Conservation (phyloP, 75 land plant genomes). For the Sequoiadendron giganteum region DNA sequence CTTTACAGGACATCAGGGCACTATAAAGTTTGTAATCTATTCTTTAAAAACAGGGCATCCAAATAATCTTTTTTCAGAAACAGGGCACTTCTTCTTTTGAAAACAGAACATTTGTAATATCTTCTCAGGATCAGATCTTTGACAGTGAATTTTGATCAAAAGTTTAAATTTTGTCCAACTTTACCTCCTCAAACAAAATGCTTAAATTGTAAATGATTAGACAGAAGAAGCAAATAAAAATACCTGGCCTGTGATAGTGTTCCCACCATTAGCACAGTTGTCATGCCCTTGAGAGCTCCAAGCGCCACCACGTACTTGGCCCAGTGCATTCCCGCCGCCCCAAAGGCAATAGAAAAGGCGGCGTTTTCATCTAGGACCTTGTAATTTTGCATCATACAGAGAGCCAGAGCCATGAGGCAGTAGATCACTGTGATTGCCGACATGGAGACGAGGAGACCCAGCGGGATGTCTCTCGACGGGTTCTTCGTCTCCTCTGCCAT, state of each 20-base stretch:
- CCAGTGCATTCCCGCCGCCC: slow-evolving; percentile 71
- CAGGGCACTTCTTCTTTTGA: too few relatives aligned
- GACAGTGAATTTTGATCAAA: too few relatives aligned
- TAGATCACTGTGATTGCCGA: slow-evolving; percentile 60
- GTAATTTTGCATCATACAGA: slow-evolving; percentile 69
- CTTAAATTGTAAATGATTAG: too few relatives aligned
- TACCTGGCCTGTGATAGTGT: slow-evolving; percentile 72
- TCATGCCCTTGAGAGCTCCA: slow-evolving; percentile 87
- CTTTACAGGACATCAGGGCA: too few relatives aligned
- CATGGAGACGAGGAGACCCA: slow-evolving; percentile 84
- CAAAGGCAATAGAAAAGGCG: slow-evolving; percentile 66
- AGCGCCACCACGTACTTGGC: slow-evolving; percentile 75
- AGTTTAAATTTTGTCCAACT: too few relatives aligned
- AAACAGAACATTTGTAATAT: too few relatives aligned
- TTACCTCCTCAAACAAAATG: too few relatives aligned
- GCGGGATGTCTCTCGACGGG: slow-evolving; percentile 72
- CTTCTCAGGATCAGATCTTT: too few relatives aligned
- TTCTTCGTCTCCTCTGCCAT: slow-evolving; percentile 87
- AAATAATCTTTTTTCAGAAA: too few relatives aligned
- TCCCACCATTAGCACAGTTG: slow-evolving; percentile 67
- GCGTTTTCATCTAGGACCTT: slow-evolving; percentile 59
- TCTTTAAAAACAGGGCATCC: too few relatives aligned
- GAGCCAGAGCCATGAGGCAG: slow-evolving; percentile 75
- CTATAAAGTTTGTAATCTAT: too few relatives aligned
- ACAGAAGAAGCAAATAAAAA: background rate